A percentile compares a stretch with the other conserved stretches of the same genome.
Evolutionary conservation across 495 filamentous ascomycete species (phyloP).

Genomic region (Annulohypoxylon maeteangense): DNA sequence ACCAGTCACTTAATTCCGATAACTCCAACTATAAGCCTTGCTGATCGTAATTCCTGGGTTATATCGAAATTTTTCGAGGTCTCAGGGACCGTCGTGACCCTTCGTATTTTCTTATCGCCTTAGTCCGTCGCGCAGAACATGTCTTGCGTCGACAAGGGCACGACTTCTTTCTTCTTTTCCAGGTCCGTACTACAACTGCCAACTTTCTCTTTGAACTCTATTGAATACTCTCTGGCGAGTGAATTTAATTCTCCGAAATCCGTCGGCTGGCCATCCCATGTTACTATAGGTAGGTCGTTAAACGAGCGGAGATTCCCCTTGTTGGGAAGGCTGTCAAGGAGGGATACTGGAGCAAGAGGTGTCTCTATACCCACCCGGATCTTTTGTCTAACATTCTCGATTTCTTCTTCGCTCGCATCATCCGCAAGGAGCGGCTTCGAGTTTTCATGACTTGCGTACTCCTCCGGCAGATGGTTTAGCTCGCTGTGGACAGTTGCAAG

Average conservation of each 20-base stretch:
- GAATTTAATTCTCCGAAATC: slow-evolving; percentile 48
- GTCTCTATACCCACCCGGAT: slow-evolving; percentile 39
- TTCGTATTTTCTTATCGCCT: neutral
- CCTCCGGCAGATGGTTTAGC: slow-evolving; percentile 75
- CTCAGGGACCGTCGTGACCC: neutral
- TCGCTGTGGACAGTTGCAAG: slow-evolving; percentile 79
- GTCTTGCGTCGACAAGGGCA: slow-evolving; percentile 44
- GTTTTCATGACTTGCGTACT: slow-evolving; percentile 56
- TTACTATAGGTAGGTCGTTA: slow-evolving; percentile 52
- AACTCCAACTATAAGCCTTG: slow-evolving; percentile 12
- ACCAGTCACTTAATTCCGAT: neutral
- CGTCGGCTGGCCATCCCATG: slow-evolving; percentile 54
- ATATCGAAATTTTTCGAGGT: slow-evolving; percentile 19
- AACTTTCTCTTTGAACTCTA: slow-evolving; percentile 53
- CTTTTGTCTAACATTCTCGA: slow-evolving; percentile 37
- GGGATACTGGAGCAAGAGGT: slow-evolving; percentile 41
- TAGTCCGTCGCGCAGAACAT: slow-evolving; percentile 44
- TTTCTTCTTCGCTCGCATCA: slow-evolving; percentile 43
- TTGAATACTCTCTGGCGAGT: slow-evolving; percentile 52
- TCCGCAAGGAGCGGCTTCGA: slow-evolving; percentile 21
- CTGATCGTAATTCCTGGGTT: neutral
- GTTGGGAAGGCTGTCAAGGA: slow-evolving; percentile 54
- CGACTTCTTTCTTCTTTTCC: slow-evolving; percentile 36
- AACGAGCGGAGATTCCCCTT: slow-evolving; percentile 50
- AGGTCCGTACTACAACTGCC: slow-evolving; percentile 52